These are phyloP conservation scores for Backusella sp. DNA, from an alignment of 192 early-diverging fungal species.

Conservation along the genomic window DNA sequence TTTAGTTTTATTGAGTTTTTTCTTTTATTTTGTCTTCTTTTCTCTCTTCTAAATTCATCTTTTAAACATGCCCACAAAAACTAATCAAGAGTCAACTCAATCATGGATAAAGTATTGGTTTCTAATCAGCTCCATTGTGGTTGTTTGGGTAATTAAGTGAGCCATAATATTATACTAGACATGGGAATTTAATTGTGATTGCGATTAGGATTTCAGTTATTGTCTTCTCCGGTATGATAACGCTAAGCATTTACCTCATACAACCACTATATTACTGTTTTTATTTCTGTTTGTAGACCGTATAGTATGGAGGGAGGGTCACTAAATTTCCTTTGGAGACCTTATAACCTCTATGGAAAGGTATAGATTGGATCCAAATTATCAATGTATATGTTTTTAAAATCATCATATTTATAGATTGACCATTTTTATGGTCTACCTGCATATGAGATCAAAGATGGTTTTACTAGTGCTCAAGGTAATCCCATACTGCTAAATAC, in stretches of 20 bases:
- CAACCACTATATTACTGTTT: background rate
- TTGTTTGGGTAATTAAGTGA: background rate
- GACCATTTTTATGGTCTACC: slow-evolving; percentile 34
- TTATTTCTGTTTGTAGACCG: slow-evolving; percentile 11
- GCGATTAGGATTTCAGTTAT: background rate
- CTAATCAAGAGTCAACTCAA: background rate
- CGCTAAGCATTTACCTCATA: background rate
- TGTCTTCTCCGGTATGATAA: background rate
- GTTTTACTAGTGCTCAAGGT: slow-evolving; percentile 39
- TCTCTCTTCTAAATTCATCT: background rate
- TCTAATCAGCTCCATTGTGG: background rate
- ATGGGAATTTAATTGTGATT: background rate
- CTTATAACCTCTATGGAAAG: slow-evolving; percentile 36
- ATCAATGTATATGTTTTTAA: background rate
- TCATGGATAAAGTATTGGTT: background rate
- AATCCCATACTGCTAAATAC: background rate
- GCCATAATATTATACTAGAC: background rate
- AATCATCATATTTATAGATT: slow-evolving; percentile 14
- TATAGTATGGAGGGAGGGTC: slow-evolving; percentile 31
- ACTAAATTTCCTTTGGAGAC: slow-evolving; percentile 28
- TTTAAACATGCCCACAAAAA: background rate
- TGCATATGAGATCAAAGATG: slow-evolving; percentile 28
- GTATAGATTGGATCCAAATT: background rate
- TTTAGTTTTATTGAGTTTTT: background rate
- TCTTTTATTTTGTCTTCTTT: background rate